phyloP scores from a whole-genome alignment of 768 basidiomycete species.

The Crassisporium funariophilum region DNA sequence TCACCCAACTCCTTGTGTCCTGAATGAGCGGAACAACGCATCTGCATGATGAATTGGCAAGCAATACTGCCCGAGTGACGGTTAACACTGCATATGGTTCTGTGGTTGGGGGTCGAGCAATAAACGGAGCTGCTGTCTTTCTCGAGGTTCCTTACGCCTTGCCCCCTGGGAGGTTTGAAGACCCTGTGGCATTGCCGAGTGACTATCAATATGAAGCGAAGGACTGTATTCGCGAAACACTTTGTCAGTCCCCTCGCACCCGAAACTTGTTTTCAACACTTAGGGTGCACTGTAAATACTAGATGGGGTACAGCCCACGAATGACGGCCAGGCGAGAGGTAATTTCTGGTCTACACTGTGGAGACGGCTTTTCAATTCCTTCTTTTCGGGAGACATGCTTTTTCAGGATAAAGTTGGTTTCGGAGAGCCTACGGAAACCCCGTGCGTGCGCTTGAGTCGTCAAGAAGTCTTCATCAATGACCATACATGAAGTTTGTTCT shows the following conservation, averaged over 20 bases:
- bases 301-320: conserved; percentile 65
- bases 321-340: conserved; percentile 67
- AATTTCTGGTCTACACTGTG: conserved; percentile 2
- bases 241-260: too few species aligned
- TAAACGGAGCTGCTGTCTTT: conserved; percentile 63
- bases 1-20: not conserved
- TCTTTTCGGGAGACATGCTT: conserved; percentile 37
- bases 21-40: conserved; percentile 34
- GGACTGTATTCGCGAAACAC: conserved; percentile 61
- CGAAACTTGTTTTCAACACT: too few species aligned
- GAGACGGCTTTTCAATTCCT: not conserved
- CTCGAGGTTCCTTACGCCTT: conserved; percentile 76
- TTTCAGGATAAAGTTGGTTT: conserved; percentile 65
- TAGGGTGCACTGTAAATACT: not conserved
- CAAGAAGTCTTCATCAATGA: not conserved
- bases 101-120: conserved; percentile 59
- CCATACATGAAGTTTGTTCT: conserved; percentile 49
- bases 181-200: conserved; percentile 58
- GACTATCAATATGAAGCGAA: conserved; percentile 58
- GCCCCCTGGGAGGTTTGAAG: conserved; percentile 63
- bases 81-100: conserved; percentile 58
- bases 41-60: conserved; percentile 57
- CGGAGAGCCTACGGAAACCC: conserved; percentile 71
- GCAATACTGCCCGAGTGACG: conserved; percentile 41
- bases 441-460: conserved; percentile 40